Percentiles rank a stretch among this genome's conserved stretches.
These are phyloP conservation scores for Aureobasidium lini DNA, from an alignment of 2,329 filamentous ascomycete genomes.

Conservation along the genomic window DNA sequence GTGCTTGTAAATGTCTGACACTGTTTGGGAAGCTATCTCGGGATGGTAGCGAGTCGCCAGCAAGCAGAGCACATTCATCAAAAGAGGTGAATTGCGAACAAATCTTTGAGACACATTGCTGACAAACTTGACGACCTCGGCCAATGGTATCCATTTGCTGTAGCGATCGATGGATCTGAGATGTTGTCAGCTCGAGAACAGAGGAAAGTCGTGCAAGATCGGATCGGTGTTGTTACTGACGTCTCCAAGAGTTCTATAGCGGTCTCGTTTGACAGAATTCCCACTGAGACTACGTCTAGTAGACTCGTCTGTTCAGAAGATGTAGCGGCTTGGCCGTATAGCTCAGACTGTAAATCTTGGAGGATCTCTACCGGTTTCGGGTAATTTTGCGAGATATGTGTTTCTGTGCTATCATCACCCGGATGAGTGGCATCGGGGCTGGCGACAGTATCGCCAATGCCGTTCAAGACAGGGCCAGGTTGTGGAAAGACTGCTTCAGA, in stretches of 20 bases:
- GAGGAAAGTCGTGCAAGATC: not conserved
- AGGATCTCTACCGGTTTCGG: constrained; percentile 11
- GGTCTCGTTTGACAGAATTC: not conserved
- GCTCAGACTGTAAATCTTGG: constrained; percentile 6
- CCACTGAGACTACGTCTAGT: not conserved
- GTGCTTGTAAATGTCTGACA: constrained; percentile 2
- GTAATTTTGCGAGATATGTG: not conserved
- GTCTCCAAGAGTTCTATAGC: not conserved
- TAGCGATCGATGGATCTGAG: constrained; percentile 4
- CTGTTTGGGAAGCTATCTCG: not conserved
- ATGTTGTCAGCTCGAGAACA: not conserved
- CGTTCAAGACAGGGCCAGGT: not conserved
- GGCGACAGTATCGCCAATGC: not conserved
- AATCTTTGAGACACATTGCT: not conserved
- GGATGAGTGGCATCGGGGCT: not conserved
- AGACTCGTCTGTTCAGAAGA: not conserved
- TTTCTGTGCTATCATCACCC: not conserved
- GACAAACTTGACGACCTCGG: not conserved
- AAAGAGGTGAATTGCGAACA: not conserved
- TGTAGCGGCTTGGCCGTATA: not conserved
- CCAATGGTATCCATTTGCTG: not conserved
- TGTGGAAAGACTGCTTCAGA: not conserved
- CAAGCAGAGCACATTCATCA: constrained; percentile 2
- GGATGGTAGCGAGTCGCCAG: constrained; percentile 1
- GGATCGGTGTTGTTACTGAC: not conserved